A percentile compares a stretch with the other conserved stretches of the same genome.
phyloP scores from a whole-genome alignment of 176 grass and related monocot genomes.

The Urochloa ruziziensis region DNA sequence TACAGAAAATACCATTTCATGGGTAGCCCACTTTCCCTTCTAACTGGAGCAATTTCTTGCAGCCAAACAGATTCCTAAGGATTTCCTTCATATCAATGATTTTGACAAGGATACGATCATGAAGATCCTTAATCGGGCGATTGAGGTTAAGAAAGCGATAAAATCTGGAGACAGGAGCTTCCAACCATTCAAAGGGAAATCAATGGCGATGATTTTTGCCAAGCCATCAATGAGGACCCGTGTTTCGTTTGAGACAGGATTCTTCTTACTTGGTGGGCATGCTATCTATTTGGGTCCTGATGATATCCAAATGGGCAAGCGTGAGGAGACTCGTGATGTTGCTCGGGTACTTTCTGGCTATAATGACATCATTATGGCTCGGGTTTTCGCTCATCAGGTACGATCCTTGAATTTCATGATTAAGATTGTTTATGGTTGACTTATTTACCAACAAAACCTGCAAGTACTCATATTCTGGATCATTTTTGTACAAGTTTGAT shows the following conservation, averaged over 20 bases:
- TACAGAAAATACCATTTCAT: neutral
- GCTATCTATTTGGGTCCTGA: constrained; percentile 88
- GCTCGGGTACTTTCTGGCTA: constrained; percentile 93
- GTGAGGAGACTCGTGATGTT: constrained; percentile 93
- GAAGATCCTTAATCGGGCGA: constrained; percentile 70
- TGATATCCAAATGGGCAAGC: constrained; percentile 99
- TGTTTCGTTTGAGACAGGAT: constrained; percentile 97
- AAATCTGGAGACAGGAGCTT: constrained; percentile 93
- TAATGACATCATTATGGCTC: constrained; percentile 96
- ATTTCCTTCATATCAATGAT: constrained; percentile 93
- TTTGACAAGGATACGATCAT: constrained; percentile 93
- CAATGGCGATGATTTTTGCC: constrained; percentile 98
- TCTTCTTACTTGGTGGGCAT: constrained; percentile 93
- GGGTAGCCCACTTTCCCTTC: neutral
- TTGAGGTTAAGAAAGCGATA: constrained; percentile 73
- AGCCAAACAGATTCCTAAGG: constrained; percentile 63
- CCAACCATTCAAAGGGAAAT: constrained; percentile 89
- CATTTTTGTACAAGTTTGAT: neutral
- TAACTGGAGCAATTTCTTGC: constrained; percentile 22
- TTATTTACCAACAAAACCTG: neutral
- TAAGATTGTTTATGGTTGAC: neutral
- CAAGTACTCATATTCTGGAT: neutral
- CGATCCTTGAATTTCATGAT: constrained; percentile 8
- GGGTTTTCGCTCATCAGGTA: constrained; percentile 90
- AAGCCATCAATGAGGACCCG: constrained; percentile 97